These are phyloP conservation scores for Magnaporthiopsis incrustans DNA, from an alignment of 2,329 filamentous ascomycete species.

Conservation along the genomic window DNA sequence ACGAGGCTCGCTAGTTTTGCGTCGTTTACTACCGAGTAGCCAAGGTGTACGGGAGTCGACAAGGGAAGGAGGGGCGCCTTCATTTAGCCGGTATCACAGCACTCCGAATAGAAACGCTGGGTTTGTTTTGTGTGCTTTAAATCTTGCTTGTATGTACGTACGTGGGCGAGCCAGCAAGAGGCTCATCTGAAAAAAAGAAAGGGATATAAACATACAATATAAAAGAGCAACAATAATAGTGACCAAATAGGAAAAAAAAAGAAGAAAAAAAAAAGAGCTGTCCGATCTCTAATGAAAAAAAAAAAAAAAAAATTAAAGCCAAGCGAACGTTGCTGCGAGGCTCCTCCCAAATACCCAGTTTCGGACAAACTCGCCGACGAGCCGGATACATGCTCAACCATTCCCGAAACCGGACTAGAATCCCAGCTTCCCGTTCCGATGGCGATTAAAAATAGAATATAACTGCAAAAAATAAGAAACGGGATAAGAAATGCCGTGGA, in stretches of 20 bases:
- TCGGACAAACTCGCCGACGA: not conserved
- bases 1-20: not conserved
- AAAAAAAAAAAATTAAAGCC: too few relatives aligned
- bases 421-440: not conserved
- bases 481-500: not conserved
- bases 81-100: not conserved
- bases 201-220: too few relatives aligned
- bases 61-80: not conserved
- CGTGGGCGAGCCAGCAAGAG: not conserved
- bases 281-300: too few relatives aligned
- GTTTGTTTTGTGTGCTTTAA: not conserved
- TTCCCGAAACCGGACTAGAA: not conserved
- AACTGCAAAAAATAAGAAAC: not conserved
- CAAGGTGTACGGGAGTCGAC: not conserved
- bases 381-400: not conserved
- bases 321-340: too few relatives aligned
- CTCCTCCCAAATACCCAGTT: not conserved
- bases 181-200: too few relatives aligned
- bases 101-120: not conserved
- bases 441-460: not conserved
- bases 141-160: not conserved
- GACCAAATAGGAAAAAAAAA: too few relatives aligned
- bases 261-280: too few relatives aligned
- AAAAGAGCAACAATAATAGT: too few relatives aligned
- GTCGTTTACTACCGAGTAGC: not conserved